A percentile compares a stretch with the other conserved stretches of the same genome.
These are phyloP conservation scores for Spathaspora arborariae DNA, from an alignment of 805 yeast genomes.

Conservation along the genomic window DNA sequence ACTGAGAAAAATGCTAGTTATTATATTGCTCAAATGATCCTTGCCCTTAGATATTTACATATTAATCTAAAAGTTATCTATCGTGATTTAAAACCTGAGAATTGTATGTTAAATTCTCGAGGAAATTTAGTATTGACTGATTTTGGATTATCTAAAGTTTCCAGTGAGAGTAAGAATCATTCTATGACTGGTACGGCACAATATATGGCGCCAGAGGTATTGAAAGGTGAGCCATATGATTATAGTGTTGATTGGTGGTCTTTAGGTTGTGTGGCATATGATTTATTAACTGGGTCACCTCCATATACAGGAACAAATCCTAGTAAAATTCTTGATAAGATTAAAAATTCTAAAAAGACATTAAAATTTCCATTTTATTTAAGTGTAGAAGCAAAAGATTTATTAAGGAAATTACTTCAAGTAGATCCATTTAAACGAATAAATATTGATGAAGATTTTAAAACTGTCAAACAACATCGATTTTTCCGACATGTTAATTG, in stretches of 20 bases:
- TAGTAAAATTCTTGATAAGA: conserved; percentile 37
- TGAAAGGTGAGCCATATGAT: conserved; percentile 37
- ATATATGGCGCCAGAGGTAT: conserved; percentile 47
- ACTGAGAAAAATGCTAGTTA: conserved; percentile 36
- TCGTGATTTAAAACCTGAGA: conserved; percentile 44
- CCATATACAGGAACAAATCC: conserved; percentile 43
- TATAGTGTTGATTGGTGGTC: conserved; percentile 48
- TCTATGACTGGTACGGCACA: conserved; percentile 45
- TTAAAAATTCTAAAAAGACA: conserved; percentile 25
- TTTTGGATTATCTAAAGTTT: conserved; percentile 41
- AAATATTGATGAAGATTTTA: conserved; percentile 33
- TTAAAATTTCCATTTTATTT: conserved; percentile 39
- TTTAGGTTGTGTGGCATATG: conserved; percentile 42
- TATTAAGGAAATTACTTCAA: conserved; percentile 34
- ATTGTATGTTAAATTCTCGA: conserved; percentile 38
- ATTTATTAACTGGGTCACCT: conserved; percentile 41
- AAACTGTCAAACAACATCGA: conserved; percentile 29
- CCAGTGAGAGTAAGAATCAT: conserved; percentile 16
- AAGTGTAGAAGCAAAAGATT: conserved; percentile 39
- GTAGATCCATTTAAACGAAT: conserved; percentile 34
- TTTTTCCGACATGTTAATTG: conserved; percentile 39
- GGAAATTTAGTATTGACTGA: conserved; percentile 44
- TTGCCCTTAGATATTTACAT: conserved; percentile 39
- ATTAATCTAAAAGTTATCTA: conserved; percentile 34
- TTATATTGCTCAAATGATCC: conserved; percentile 40